phyloP scores from a whole-genome alignment of 495 filamentous ascomycete species.

The Aspergillus bridgeri region DNA sequence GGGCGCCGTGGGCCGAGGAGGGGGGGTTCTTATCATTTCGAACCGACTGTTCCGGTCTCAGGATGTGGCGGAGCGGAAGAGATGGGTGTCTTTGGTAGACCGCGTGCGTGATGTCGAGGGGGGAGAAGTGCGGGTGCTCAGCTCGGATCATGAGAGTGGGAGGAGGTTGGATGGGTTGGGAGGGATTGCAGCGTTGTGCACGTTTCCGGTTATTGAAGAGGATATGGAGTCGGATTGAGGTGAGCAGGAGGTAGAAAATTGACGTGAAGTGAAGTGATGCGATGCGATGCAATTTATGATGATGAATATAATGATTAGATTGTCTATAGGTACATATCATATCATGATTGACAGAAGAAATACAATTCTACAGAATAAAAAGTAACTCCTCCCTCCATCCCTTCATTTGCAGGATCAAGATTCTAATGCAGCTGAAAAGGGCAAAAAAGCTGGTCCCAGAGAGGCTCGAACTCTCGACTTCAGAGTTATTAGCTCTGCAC shows the following conservation, averaged over 20 bases:
- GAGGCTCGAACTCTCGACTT: conserved; percentile 10
- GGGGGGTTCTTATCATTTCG: conserved; percentile 78
- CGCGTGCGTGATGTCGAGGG: conserved; percentile 80
- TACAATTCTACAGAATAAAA: no score
- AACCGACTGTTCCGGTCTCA: conserved; percentile 82
- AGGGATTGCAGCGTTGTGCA: conserved; percentile 84
- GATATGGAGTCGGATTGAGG: conserved; percentile 40
- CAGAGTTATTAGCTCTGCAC: conserved; percentile 10
- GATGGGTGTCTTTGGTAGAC: conserved; percentile 84
- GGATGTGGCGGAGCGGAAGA: conserved; percentile 72
- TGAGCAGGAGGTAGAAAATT: conserved; percentile 10
- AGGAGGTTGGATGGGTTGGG: conserved; percentile 79
- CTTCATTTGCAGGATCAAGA: background rate
- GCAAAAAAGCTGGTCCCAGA: conserved; percentile 4
- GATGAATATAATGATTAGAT: background rate
- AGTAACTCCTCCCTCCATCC: background rate
- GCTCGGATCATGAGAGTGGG: conserved; percentile 93
- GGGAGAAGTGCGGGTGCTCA: conserved; percentile 82
- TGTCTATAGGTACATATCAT: background rate
- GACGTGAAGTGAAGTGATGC: background rate
- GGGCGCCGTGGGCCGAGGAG: conserved; percentile 83
- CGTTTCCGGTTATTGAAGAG: conserved; percentile 76
- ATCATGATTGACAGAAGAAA: no score
- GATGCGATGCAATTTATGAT: background rate
- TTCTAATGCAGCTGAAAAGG: background rate